These are phyloP conservation scores for Plasmodium chabaudi DNA, from an alignment of 169 alveolate genomes.

Conservation along the genomic window DNA sequence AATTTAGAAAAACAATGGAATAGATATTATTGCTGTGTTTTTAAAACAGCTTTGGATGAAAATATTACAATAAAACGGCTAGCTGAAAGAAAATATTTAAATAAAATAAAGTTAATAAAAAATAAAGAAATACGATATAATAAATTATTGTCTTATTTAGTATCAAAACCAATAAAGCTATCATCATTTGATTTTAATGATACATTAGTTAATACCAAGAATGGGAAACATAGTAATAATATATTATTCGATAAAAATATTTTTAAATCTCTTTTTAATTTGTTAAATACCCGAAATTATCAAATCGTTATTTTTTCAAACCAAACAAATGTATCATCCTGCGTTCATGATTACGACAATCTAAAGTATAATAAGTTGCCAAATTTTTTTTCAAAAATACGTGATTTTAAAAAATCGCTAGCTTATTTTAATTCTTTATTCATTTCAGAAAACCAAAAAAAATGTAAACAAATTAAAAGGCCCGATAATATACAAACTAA, in stretches of 20 bases:
- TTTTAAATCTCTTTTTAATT: not conserved
- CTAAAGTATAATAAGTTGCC: constrained; percentile 18
- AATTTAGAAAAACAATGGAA: constrained; percentile 23
- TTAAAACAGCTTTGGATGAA: constrained; percentile 6
- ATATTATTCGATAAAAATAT: not conserved
- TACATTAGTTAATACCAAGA: constrained; percentile 16
- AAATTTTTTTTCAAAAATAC: constrained; percentile 15
- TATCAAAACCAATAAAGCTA: constrained; percentile 32
- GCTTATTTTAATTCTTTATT: constrained; percentile 15
- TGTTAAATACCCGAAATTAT: not conserved
- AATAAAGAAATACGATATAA: constrained; percentile 1
- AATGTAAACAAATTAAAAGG: not conserved
- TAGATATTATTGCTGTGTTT: constrained; percentile 38
- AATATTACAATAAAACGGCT: constrained; percentile 5
- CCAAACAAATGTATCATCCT: constrained; percentile 53
- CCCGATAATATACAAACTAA: too few relatives aligned
- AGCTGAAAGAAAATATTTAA: not conserved
- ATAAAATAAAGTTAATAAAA: not conserved
- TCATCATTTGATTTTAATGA: constrained; percentile 64
- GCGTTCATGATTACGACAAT: constrained; percentile 10
- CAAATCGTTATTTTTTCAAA: constrained; percentile 37
- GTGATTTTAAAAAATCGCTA: constrained; percentile 3
- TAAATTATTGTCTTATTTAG: not conserved
- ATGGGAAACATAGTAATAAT: constrained; percentile 23
- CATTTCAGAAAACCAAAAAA: not conserved